Base-by-base conservation (phyloP, 2,329 filamentous ascomycete genomes). In the Huntiella abstrusa region DNA sequence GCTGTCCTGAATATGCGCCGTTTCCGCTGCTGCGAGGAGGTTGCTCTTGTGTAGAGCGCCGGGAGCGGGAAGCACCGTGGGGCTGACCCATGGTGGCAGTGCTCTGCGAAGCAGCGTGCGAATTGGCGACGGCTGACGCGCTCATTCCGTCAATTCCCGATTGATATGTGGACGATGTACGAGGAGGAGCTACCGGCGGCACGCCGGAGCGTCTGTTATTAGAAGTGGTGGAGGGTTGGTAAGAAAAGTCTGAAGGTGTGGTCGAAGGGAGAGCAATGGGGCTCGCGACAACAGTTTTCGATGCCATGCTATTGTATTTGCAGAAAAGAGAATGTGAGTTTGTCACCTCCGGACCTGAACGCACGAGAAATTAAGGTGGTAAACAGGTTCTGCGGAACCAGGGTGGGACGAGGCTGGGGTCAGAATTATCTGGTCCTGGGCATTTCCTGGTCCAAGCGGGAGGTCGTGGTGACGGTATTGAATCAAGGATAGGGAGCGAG, bases 141-240 rank as follows among this genome's bases (percentile, higher is more conserved):
- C n/a, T 34, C 13, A 39, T 46, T n/a, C 46, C 34, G 17, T 51
- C 51, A 35, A 42, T 50, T 33, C 54, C 55, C 33, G 56, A 56
- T 34, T 64, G 62, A 51, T 64, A 61, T 52, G 76, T 80, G 38
- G 84, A 91, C 11, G 86, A 92, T 5, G 83, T 87, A 56, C 86
- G 75, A 33, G 83, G 83, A 41, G 83, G 86, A 47, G 81, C 78
- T 54, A 83, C 70, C 17, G 83, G 80, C 45, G 81, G 75, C 64
- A 71, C 75, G 61, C 67, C 73, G 62, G 64, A 72, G 63, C 67
- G 65, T 56, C 69, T 67, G 55, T 71, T 69, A 55, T 71, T 69
- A 51, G 67, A 43, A 33, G 45, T 42, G 48, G 64, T 56, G 15
- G 65, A 55, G 22, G 64, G 59, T 35, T 65, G 59, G 39, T 68